Evolutionary conservation across 306 rosid species (phyloP), one percentile per base, ranked within the genome.

Genomic region (Citrullus mucosospermus): DNA sequence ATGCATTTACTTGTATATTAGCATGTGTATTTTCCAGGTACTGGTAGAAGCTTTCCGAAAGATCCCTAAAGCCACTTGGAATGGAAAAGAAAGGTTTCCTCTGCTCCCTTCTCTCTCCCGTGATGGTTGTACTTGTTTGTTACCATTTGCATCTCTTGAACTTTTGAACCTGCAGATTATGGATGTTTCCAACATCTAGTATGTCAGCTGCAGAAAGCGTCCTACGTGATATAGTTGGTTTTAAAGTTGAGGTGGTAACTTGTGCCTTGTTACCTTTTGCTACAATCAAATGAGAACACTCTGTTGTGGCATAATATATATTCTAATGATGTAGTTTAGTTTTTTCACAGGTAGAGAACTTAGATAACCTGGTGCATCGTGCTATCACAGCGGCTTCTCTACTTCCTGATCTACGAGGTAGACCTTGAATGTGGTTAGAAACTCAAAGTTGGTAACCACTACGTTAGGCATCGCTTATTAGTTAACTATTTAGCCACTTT

Each of bases 331-430:
- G 5, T 39, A 59, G 38, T 43, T 39, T 59, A 2, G 16, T 60
- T 39, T 80, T 81, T 79, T 78, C 76, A 70, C 81, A 94, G 98
- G 77, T 92, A 75, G 97, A 91, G 72, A 88, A 83, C 83, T 79
- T 95, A 77, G 97, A 95, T 66, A 85, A 91, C 69, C 83, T 95
- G 71, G 91, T 91, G 83, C 97, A 85, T 46, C 92, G 97, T 25
- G 97, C 97, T 41, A 85, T 95, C 71, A 50, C 82, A n/a, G 88
- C 93, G 39, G 88, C 92, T 54, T 86, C 91, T 79, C 77, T 85
- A 80, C 81, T 83, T 85, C 96, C 96, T 39, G 97, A 95, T 90
- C 87, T 95, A 82, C 92, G 80, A 87, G 96, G 98, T 92, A 82
- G 57, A 78, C 63, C 16, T 28, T 46, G 59, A 71, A 30, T 2